Conservation (phyloP, 352 stramenopile genomes). For the Globisporangium nagaii region DNA sequence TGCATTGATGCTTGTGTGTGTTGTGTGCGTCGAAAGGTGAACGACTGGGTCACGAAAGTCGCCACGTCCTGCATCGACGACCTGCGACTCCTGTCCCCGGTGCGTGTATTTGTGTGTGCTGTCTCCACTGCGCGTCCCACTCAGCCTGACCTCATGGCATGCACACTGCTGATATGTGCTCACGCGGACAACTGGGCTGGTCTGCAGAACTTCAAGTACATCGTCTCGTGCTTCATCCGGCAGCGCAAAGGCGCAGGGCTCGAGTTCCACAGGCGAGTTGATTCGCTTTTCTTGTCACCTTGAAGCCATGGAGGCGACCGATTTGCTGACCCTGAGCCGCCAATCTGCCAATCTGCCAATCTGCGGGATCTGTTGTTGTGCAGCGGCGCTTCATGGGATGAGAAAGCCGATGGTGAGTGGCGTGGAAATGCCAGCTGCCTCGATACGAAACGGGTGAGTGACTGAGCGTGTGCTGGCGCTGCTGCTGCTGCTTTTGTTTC, state of each 20-base stretch:
- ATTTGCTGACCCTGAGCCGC: too few species aligned
- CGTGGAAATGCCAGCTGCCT: neutral
- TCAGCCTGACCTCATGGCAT: too few species aligned
- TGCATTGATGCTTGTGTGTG: too few species aligned
- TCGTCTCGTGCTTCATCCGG: constrained; percentile 62
- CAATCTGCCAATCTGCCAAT: too few species aligned
- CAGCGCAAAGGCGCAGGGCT: constrained; percentile 62
- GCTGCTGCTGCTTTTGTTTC: neutral
- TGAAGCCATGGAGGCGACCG: too few species aligned
- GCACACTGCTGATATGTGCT: too few species aligned
- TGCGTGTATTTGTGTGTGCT: constrained; percentile 15
- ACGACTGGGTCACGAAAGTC: constrained; percentile 67
- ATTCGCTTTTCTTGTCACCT: too few species aligned
- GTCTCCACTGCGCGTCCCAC: too few species aligned
- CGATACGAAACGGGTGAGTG: neutral
- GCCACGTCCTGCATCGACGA: constrained; percentile 64
- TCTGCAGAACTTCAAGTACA: constrained; percentile 81
- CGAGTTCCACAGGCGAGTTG: constrained; percentile 42
- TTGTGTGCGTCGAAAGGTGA: constrained; percentile 29
- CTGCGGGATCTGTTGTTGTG: neutral
- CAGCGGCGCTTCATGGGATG: constrained; percentile 64
- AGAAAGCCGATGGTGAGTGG: constrained; percentile 56
- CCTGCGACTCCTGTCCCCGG: constrained; percentile 52
- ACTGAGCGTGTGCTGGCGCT: neutral
- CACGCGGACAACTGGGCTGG: too few species aligned